A percentile compares a stretch with the other conserved stretches of the same genome.
Conservation (phyloP, 805 yeast genomes). For the Komagataella ulmi region DNA sequence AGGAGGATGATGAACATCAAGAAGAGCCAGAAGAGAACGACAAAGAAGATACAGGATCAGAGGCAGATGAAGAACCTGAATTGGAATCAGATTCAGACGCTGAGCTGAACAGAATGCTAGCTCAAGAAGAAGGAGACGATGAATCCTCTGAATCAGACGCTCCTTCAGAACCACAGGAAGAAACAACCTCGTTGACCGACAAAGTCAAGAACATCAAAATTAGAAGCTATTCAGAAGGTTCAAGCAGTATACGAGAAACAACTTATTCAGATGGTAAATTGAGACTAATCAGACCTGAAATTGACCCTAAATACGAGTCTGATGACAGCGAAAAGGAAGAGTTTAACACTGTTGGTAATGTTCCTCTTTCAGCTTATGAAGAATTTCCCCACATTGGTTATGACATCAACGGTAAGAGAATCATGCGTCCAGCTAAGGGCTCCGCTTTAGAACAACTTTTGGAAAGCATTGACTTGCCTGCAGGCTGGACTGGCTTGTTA, state of each 20-base stretch:
- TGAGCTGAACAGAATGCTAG: slow-evolving; percentile 49
- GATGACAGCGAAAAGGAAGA: slow-evolving; percentile 84
- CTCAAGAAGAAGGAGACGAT: slow-evolving; percentile 19
- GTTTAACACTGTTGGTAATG: slow-evolving; percentile 81
- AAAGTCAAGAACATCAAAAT: slow-evolving; percentile 40
- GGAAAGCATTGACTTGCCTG: slow-evolving; percentile 88
- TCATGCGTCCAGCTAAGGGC: slow-evolving; percentile 98
- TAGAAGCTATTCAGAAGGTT: slow-evolving; percentile 30
- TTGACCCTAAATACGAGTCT: slow-evolving; percentile 87
- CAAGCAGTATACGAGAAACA: slow-evolving; percentile 17
- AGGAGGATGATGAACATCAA: slow-evolving; percentile 11
- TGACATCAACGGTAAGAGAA: slow-evolving; percentile 92
- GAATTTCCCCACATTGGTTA: slow-evolving; percentile 97
- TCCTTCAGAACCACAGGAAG: slow-evolving; percentile 28
- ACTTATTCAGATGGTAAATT: slow-evolving; percentile 67
- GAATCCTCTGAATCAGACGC: not conserved
- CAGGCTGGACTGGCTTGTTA: slow-evolving; percentile 96
- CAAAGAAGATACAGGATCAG: slow-evolving; percentile 9
- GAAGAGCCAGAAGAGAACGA: slow-evolving; percentile 10
- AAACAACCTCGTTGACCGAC: slow-evolving; percentile 35
- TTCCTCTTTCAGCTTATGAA: slow-evolving; percentile 88
- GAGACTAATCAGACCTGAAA: slow-evolving; percentile 76
- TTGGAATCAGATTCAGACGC: slow-evolving; percentile 39
- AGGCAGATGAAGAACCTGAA: slow-evolving; percentile 11
- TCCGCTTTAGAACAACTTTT: slow-evolving; percentile 84